Evolutionary conservation across 768 basidiomycete genomes (phyloP), one percentile per base, ranked within the genome.

Genomic region (Leccinum uliginosum): DNA sequence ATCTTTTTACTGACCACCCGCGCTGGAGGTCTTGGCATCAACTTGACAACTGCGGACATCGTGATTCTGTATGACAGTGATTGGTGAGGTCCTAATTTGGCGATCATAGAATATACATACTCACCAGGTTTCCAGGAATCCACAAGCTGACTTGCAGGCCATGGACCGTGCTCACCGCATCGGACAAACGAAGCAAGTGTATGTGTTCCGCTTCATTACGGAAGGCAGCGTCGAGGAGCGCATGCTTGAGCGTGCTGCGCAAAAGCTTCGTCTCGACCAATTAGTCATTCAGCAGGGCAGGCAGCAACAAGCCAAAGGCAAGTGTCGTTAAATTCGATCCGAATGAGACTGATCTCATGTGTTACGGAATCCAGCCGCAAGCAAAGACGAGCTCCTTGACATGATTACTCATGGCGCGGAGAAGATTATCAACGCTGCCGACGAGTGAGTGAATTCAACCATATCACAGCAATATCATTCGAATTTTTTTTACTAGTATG

Each of bases 401-500:
- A 99, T 98, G 93, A 98, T 99, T 57, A 87, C 94, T 6, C 93
- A 96, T 65, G 96, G 97, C 19, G 96, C 94, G 0, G 96, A 98
- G 70, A 90, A 93, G 72, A 98, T 99, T 55, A 94, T 98, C 71
- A 96, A 88, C 67, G 76, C 85, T 4, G 70, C 73, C 0, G 87
- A 90, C 14, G 83, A 85, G 91, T 93, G 55, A 59, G 87, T 74
- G 12, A 10, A 38, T n/a, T 43, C 35, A 38, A 17, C 1, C 21
- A 5, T 29, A 40, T 56, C 27, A 17, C 2, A 10, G 34, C 12
- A 23, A 49, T 27, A 19, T 55, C 17, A 19, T 53, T 48, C 30
- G 63, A 8, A 56, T 43, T 7, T 30, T 15, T 23, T 29, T 40
- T 5, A 15, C 27, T 56, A 94, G 92, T 40, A 71, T 86, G 55